A percentile compares a stretch with the other conserved stretches of the same genome.
Conservation (phyloP, 2,329 filamentous ascomycete species). For the Venturia oleaginea region DNA sequence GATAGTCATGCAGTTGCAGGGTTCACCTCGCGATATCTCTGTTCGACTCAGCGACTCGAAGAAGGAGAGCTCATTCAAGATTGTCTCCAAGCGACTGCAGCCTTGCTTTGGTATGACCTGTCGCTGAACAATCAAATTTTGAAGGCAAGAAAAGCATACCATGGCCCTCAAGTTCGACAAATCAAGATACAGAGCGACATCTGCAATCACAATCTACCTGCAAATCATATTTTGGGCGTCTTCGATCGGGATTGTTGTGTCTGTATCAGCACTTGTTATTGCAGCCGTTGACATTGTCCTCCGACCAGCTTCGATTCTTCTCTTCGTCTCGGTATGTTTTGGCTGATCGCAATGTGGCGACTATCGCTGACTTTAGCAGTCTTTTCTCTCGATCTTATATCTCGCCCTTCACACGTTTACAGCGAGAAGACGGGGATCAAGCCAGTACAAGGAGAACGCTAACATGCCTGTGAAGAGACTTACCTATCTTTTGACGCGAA, state of each 20-base stretch:
- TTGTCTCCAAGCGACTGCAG: too few relatives aligned
- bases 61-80: not conserved
- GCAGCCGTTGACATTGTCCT: slow-evolving; percentile 23
- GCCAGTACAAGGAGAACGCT: slow-evolving; percentile 21
- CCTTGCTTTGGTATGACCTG: too few relatives aligned
- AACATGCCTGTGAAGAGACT: slow-evolving; percentile 22
- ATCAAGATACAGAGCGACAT: not conserved
- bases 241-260: slow-evolving; percentile 20
- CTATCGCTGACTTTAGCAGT: slow-evolving; percentile 18
- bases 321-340: slow-evolving; percentile 24
- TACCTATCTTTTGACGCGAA: slow-evolving; percentile 25
- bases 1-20: not conserved
- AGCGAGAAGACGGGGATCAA: slow-evolving; percentile 25
- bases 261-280: slow-evolving; percentile 24
- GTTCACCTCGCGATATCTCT: not conserved
- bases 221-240: slow-evolving; percentile 29
- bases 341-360: not conserved
- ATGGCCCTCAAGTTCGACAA: not conserved
- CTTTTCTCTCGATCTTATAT: slow-evolving; percentile 26
- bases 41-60: not conserved
- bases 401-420: slow-evolving; percentile 27
- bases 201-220: slow-evolving; percentile 21
- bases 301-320: slow-evolving; percentile 25
- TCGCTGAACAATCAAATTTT: not conserved
- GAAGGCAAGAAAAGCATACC: not conserved